Percentiles rank a stretch among this genome's conserved stretches.
These are phyloP conservation scores for Penicillium sp. DNA, from an alignment of 2,329 filamentous ascomycete genomes.

Conservation along the genomic window DNA sequence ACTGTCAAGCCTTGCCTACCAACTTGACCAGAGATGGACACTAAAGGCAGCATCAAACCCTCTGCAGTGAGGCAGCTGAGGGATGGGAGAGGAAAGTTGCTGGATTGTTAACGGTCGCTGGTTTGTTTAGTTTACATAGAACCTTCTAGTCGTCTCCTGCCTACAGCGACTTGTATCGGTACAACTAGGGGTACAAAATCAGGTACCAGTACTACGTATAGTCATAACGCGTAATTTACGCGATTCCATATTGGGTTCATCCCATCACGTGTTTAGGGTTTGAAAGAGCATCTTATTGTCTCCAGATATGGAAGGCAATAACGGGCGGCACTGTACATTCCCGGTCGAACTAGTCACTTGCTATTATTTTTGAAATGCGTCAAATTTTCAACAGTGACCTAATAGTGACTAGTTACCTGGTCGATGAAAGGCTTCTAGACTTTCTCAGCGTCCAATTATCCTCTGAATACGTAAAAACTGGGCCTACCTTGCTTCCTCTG, in stretches of 20 bases:
- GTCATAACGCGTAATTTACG: constrained; percentile 1
- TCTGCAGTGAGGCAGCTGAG: constrained; percentile 9
- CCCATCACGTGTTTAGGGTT: background rate
- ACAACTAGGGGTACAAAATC: no score
- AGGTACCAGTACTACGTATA: background rate
- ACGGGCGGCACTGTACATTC: background rate
- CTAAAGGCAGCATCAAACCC: constrained; percentile 4
- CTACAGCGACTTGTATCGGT: no score
- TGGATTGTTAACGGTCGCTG: background rate
- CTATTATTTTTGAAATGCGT: no score
- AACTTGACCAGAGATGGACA: constrained; percentile 7
- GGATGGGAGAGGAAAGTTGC: constrained; percentile 4
- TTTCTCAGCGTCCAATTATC: no score
- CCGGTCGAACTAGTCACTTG: no score
- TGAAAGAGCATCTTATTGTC: background rate
- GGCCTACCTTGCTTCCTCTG: no score
- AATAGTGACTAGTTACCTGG: no score
- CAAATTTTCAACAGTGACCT: no score
- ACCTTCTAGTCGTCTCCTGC: no score
- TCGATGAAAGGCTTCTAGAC: no score
- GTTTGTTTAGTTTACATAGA: no score
- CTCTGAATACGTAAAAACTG: no score
- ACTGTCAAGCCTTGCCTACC: constrained; percentile 6
- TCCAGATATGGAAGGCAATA: constrained; percentile 4
- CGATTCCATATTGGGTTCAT: constrained; percentile 1